phyloP scores from a whole-genome alignment of 2,329 filamentous ascomycete genomes.

The Anthostomella pinea region DNA sequence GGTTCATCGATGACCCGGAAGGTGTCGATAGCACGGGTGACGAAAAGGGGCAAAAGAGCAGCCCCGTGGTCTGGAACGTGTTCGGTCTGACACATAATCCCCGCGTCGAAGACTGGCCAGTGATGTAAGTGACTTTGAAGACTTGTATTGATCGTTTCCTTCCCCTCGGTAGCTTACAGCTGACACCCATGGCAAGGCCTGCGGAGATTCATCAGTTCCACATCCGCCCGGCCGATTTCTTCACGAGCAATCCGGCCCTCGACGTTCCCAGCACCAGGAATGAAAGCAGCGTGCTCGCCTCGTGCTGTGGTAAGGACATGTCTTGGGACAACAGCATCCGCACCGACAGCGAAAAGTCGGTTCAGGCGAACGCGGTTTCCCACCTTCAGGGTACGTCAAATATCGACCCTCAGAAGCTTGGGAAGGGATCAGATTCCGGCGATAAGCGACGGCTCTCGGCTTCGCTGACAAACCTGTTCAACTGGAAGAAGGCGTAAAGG shows the following conservation, averaged over 20 bases:
- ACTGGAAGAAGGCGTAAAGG: conserved; percentile 23
- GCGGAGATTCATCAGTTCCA: conserved; percentile 47
- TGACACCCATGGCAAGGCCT: conserved; percentile 35
- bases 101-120: conserved; percentile 48
- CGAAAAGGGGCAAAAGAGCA: conserved; percentile 40
- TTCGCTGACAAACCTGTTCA: conserved; percentile 21
- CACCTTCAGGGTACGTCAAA: conserved; percentile 35
- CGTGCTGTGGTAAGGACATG: conserved; percentile 23
- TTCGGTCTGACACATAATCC: conserved; percentile 49
- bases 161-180: too few relatives aligned
- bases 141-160: too few relatives aligned
- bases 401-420: conserved; percentile 21
- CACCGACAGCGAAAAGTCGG: conserved; percentile 19
- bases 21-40: conserved; percentile 5
- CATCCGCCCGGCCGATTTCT: conserved; percentile 45
- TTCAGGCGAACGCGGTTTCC: conserved; percentile 29
- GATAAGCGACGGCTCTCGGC: conserved; percentile 22
- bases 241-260: conserved; percentile 44
- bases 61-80: conserved; percentile 51
- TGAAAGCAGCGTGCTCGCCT: conserved; percentile 40
- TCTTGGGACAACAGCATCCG: conserved; percentile 5
- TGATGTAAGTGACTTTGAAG: conserved; percentile 45
- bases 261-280: conserved; percentile 41
- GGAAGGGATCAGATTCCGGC: not conserved
- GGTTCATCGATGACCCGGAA: conserved; percentile 36